Percentiles rank a stretch among this genome's conserved stretches.
phyloP scores from a whole-genome alignment of 2,329 filamentous ascomycete species.

The Beauveria asiatica region DNA sequence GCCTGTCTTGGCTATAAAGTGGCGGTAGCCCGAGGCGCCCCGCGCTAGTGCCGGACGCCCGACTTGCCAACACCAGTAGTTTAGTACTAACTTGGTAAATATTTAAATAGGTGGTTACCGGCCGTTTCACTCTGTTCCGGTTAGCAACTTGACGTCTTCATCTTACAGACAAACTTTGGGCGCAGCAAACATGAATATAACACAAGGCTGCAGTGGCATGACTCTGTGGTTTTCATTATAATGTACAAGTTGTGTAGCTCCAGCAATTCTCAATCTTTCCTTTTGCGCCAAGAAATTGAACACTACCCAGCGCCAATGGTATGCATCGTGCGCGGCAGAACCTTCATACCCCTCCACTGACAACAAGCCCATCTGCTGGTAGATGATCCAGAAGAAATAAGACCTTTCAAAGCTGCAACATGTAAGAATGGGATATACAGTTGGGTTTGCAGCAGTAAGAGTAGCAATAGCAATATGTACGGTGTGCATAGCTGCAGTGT shows the following conservation, averaged over 20 bases:
- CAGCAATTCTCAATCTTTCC: background rate
- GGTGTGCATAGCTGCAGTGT: constrained; percentile 13
- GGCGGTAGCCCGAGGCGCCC: constrained; percentile 5
- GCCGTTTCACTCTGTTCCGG: background rate
- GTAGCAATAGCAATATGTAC: background rate
- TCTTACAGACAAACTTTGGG: background rate
- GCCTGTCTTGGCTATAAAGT: constrained; percentile 1
- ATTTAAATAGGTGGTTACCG: too few species aligned
- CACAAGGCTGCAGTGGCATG: background rate
- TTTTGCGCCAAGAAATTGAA: background rate
- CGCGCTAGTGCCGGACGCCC: background rate
- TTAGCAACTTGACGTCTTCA: background rate
- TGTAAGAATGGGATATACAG: background rate
- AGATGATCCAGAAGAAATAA: background rate
- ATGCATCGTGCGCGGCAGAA: background rate
- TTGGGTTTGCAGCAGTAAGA: background rate
- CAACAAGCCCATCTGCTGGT: background rate
- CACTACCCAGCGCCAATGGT: background rate
- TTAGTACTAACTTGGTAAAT: too few species aligned
- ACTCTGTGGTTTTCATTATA: background rate
- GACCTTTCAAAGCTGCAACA: background rate
- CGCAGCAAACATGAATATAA: background rate
- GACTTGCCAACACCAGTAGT: background rate
- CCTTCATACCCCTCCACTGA: background rate
- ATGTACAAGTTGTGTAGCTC: constrained; percentile 2